These are phyloP conservation scores for Abrus pulchellus DNA, from an alignment of 306 rosid species.

Conservation along the genomic window DNA sequence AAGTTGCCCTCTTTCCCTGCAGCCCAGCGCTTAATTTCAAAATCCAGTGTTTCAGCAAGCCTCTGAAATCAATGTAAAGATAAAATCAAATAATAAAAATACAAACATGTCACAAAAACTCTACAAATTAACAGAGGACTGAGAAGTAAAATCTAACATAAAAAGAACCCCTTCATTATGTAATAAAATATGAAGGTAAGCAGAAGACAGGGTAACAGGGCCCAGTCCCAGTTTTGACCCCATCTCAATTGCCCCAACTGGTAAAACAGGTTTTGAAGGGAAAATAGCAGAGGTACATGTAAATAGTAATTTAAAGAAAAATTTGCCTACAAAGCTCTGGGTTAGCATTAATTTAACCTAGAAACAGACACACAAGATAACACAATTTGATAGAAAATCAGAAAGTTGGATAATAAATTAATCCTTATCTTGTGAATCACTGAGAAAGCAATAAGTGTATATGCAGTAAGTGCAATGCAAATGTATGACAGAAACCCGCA, in stretches of 20 bases:
- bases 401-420: slow-evolving; percentile 31
- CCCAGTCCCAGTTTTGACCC: background rate
- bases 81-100: slow-evolving; percentile 38
- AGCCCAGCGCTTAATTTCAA: slow-evolving; percentile 97
- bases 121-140: slow-evolving; percentile 28
- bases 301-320: background rate
- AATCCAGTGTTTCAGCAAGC: slow-evolving; percentile 83
- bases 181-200: slow-evolving; percentile 17
- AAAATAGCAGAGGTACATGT: background rate
- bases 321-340: background rate
- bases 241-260: background rate
- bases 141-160: slow-evolving; percentile 22
- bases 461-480: slow-evolving; percentile 8
- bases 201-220: slow-evolving; percentile 6
- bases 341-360: slow-evolving; percentile 7
- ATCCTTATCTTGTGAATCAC: slow-evolving; percentile 16
- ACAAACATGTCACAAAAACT: slow-evolving; percentile 26
- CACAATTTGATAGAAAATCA: slow-evolving; percentile 31
- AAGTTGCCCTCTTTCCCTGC: slow-evolving; percentile 98
- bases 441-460: slow-evolving; percentile 9
- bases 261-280: background rate
- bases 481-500: background rate
- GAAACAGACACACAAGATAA: slow-evolving; percentile 32
- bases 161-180: slow-evolving; percentile 11
- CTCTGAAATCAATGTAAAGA: slow-evolving; percentile 67